Conservation (phyloP, 257 asterid genomes). For the Datura wrightii region DNA sequence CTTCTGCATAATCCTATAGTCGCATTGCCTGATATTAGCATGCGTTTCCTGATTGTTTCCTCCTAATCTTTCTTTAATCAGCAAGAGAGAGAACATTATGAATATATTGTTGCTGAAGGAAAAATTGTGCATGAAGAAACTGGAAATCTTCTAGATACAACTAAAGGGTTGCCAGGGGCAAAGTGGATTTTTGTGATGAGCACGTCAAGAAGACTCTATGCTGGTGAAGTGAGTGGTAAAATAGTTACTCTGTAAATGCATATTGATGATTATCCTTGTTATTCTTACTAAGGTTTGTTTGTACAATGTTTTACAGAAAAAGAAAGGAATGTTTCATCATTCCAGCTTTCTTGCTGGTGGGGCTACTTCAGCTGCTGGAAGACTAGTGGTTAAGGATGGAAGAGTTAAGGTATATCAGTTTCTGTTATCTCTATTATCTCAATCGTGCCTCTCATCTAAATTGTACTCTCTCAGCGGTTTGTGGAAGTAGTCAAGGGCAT, state of each 20-base stretch:
- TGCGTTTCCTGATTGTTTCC: not conserved
- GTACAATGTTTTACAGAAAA: constrained; percentile 60
- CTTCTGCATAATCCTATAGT: constrained; percentile 6
- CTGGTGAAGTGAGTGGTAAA: constrained; percentile 69
- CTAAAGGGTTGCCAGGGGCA: constrained; percentile 50
- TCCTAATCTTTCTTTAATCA: constrained; percentile 41
- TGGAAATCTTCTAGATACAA: constrained; percentile 67
- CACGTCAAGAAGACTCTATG: constrained; percentile 79
- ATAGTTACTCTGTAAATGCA: constrained; percentile 5
- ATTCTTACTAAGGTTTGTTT: constrained; percentile 19
- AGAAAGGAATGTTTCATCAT: constrained; percentile 91
- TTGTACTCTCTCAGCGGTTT: not conserved
- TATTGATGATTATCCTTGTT: constrained; percentile 28
- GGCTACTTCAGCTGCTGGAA: constrained; percentile 92
- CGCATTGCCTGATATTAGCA: not conserved
- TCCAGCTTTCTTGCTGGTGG: constrained; percentile 99
- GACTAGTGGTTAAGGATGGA: constrained; percentile 75
- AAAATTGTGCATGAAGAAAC: constrained; percentile 58
- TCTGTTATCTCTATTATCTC: not conserved
- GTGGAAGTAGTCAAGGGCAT: not conserved
- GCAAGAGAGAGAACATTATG: constrained; percentile 85
- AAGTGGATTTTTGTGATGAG: constrained; percentile 97
- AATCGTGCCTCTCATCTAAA: not conserved
- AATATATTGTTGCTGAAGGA: constrained; percentile 66
- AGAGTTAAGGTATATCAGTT: constrained; percentile 59